A percentile compares a stretch with the other conserved stretches of the same genome.
Conservation (phyloP, 129 eudicot genomes). For the Ambrosia trifida region DNA sequence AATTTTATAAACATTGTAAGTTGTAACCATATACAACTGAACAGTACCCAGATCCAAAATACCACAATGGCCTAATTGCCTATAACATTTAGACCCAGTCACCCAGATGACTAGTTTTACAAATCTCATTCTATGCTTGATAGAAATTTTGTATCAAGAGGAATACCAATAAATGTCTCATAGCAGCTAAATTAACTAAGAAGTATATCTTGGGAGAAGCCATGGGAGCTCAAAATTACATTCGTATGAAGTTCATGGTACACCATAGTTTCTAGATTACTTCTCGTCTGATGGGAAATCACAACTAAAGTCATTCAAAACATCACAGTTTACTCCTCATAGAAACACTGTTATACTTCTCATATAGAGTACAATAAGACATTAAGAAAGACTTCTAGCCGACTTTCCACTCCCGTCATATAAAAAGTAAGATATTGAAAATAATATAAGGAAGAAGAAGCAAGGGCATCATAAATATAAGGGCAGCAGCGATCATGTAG, state of each 20-base stretch:
- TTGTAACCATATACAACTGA: neutral
- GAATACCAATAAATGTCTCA: constrained; percentile 3
- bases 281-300: neutral
- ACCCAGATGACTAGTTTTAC: neutral
- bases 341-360: constrained; percentile 3
- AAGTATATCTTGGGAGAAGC: neutral
- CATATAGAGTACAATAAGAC: neutral
- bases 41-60: neutral
- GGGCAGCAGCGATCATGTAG: neutral
- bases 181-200: neutral
- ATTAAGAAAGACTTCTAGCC: neutral
- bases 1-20: neutral
- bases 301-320: neutral
- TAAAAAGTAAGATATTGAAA: neutral
- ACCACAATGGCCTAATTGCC: neutral
- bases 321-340: neutral
- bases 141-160: neutral
- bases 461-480: neutral
- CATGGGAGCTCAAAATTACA: neutral
- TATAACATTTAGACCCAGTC: neutral
- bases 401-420: neutral
- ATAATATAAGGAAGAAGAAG: neutral
- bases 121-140: neutral
- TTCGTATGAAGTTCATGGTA: neutral
- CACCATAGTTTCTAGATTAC: neutral